Evolutionary conservation across 495 filamentous ascomycete species (phyloP).

Genomic region (Trichoderma reesei): DNA sequence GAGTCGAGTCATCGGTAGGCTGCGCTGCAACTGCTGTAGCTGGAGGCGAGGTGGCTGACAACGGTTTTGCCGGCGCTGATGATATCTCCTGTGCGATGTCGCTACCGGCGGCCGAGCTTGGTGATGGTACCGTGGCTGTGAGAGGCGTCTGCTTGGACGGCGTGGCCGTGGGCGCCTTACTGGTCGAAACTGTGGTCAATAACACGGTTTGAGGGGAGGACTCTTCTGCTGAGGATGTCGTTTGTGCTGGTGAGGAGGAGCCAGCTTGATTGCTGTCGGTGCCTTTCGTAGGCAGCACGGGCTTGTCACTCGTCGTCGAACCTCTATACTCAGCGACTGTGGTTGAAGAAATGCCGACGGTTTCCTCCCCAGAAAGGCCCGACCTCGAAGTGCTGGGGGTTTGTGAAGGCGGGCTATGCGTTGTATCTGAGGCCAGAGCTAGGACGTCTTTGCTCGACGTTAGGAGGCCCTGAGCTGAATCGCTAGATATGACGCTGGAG

Average conservation of each 20-base stretch:
- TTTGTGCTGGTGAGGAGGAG: not conserved
- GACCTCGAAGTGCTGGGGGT: not conserved
- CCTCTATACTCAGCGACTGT: not conserved
- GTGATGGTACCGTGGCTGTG: not conserved
- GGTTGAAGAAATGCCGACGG: not conserved
- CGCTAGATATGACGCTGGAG: not conserved
- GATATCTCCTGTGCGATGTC: not conserved
- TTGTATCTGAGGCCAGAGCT: not conserved
- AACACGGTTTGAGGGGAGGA: not conserved
- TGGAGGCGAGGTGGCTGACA: not conserved
- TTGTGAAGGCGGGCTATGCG: not conserved
- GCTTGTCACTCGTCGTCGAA: not conserved
- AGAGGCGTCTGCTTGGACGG: not conserved
- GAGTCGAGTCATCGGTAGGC: slow-evolving; percentile 12
- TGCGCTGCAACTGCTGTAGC: not conserved
- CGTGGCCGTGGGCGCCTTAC: not conserved
- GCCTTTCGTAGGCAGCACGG: not conserved
- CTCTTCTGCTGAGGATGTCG: not conserved
- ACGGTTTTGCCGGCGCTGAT: not conserved
- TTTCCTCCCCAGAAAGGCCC: not conserved
- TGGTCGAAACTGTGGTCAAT: not conserved
- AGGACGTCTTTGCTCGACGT: not conserved
- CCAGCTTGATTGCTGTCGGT: not conserved
- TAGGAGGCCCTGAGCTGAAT: not conserved
- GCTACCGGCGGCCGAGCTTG: not conserved